Base-by-base conservation (phyloP, 768 basidiomycete genomes). In the Hypsizygus marmoreus region DNA sequence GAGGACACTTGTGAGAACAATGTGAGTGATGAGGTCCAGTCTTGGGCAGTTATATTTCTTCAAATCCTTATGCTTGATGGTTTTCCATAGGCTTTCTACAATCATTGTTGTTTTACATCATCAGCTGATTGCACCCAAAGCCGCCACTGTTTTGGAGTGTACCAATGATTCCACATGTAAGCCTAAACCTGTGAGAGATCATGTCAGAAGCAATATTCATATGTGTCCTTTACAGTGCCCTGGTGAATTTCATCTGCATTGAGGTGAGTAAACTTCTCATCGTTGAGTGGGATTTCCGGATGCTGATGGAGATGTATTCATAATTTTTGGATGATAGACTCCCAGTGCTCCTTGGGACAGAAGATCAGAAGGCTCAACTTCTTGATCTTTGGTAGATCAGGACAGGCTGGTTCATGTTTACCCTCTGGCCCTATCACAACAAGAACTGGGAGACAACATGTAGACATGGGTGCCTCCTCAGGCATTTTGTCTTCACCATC, bases 101-200 rank as follows among this genome's bases (percentile, higher is more conserved):
- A 57, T 50, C 61, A 63, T 63, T 4, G 58, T 63, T 6, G 59
- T 61, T 12, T 63, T 54, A 7, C 32, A 5, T 10, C 14, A n/a
- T 40, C 30, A 33, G 31, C 31, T 4, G 16, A 24, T n/a, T 32
- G 29, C 11, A 32, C 42, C 42, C 42, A 43, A 5, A 40, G 25
- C n/a, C n/a, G n/a, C 63, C 65, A 66, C 34, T 57, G 59, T 5
- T 54, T 39, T 14, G 50, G 56, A 8, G 42, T 45, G 49, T 63
- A 66, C 65, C 64, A 64, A 6, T 48, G 44, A 33, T 58, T 62
- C 60, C 63, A 65, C 22, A 65, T 19, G 46, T 65, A 63, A 4
- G 60, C 63, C 61, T 59, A 64, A 19, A 58, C 58, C 37, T 64
- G 56, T 3, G 47, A 31, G 6, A 64, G 56, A 26, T 51, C 40